Evolutionary conservation across 257 asterid genomes (phyloP).

Genomic region (Rhazya stricta): DNA sequence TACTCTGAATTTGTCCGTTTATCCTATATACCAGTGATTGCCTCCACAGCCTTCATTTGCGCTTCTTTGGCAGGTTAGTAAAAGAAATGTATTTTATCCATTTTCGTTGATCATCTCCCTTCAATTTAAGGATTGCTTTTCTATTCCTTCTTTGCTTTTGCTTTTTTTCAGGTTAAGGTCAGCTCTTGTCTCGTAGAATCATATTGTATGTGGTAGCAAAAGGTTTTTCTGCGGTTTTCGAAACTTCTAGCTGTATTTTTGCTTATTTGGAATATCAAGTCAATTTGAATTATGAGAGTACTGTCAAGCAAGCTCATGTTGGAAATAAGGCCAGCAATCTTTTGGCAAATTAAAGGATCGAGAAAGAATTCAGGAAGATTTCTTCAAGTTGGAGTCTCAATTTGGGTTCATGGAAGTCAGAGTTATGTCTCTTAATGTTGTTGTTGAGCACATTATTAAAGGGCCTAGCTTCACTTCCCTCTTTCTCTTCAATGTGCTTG

Average conservation of each 20-base stretch:
- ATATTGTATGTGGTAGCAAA: neutral
- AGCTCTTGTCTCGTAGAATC: too few relatives aligned
- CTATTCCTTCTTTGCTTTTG: neutral
- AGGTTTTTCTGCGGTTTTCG: neutral
- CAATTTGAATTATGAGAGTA: too few relatives aligned
- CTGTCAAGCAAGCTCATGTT: neutral
- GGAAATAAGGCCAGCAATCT: neutral
- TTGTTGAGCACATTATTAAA: too few relatives aligned
- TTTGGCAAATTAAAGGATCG: neutral
- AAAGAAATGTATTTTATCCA: neutral
- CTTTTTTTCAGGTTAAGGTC: too few relatives aligned
- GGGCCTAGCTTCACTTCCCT: too few relatives aligned
- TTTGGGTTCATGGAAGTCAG: too few relatives aligned
- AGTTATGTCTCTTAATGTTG: too few relatives aligned
- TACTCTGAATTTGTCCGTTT: conserved; percentile 20
- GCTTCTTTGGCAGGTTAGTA: conserved; percentile 2
- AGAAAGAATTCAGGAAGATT: neutral
- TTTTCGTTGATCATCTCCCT: too few relatives aligned
- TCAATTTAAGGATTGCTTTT: too few relatives aligned
- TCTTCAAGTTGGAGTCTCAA: too few relatives aligned
- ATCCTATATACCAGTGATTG: conserved; percentile 23
- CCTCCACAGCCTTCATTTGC: neutral
- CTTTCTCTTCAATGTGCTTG: too few relatives aligned
- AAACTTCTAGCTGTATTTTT: neutral
- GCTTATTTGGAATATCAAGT: neutral